Evolutionary conservation across 2,329 filamentous ascomycete species (phyloP), one percentile per base, ranked within the genome.

Genomic region (Lachnellula suecica): DNA sequence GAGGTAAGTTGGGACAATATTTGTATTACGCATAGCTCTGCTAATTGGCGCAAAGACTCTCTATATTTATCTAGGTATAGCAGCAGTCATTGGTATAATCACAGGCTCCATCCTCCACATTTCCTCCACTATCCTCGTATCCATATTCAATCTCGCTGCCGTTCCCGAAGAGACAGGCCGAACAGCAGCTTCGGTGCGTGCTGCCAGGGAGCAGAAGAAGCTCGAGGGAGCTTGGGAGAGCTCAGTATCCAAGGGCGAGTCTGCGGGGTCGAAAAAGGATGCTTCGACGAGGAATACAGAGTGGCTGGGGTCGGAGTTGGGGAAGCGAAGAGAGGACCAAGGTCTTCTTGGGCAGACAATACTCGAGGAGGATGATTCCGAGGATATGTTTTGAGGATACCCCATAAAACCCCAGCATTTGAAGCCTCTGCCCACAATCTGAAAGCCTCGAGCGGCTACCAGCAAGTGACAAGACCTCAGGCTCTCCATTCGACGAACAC

Each of bases 401-500:
- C 15, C 10, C 25, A 44, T 10, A 27, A 17, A 38, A 20, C 41
- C 29, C 37, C 27, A 22, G 1, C 17, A 42, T 11, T 48, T 34
- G 4, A 29, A 40, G 35, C 34, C 38, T 22, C 9, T 37, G n/a
- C n/a, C n/a, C n/a, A n/a, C n/a, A n/a, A n/a, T n/a, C n/a, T n/a
- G n/a, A n/a, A n/a, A n/a, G n/a, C n/a, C n/a, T n/a, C n/a, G n/a
- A n/a, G n/a, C n/a, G n/a, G n/a, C n/a, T n/a, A n/a, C n/a, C n/a
- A n/a, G n/a, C n/a, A n/a, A n/a, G n/a, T n/a, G 17, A 7, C 27
- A 29, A 24, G 20, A 15, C 20, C 44, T 70, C 56, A 70, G 66
- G 89, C 84, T 68, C 88, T 83, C 89, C 89, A 93, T 68, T 87
- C 83, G 44, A 93, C 82, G 62, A 85, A 82, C 19, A 93, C 88